Evolutionary conservation across 768 basidiomycete genomes (phyloP), one percentile per base, ranked within the genome.

Genomic region (Tulasnella sp.): DNA sequence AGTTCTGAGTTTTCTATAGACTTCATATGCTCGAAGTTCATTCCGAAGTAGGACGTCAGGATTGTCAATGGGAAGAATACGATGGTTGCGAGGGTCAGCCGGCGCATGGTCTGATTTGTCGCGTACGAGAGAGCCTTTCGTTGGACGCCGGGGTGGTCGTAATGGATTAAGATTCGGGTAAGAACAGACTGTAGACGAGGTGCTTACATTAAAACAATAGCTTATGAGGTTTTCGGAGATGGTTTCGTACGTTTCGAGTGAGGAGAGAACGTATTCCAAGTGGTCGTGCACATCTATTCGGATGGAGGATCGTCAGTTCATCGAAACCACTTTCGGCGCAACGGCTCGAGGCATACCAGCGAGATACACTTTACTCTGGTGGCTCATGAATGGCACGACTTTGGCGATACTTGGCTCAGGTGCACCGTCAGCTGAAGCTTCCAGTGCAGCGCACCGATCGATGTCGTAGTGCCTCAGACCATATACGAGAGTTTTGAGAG

Each of bases 101-200:
- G 85, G 41, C 87, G 87, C 89, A 91, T 91, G 63, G 87, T 86
- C 78, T 88, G 83, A 77, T 90, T 90, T 87, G 88, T 90, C 75
- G 90, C 86, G 77, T 90, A 88, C 8, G 89, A 88, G 17, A 87
- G 84, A 80, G 62, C 65, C 73, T 74, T 37, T 41, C 32, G 36
- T 29, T 29, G 44, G 17, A 22, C 19, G 37, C 5, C 16, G 26
- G 44, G 62, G 32, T 5, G 8, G 37, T 59, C 63, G n/a, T 5
- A 5, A 35, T 36, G 26, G 32, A 1, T 22, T 9, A 16, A 22
- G 26, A 29, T 29, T 71, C n/a, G n/a, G n/a, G 26, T 29, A 12
- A 72, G 29, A 7, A 14, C 34, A 26, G n/a, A 71, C 26, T 19
- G n/a, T 32, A 5, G 19, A 37, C 1, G 19, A 88, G 12, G 88